Percentiles rank a stretch among this genome's conserved stretches.
These are phyloP conservation scores for Aspergillus steynii DNA, from an alignment of 495 filamentous ascomycete genomes.

Conservation along the genomic window DNA sequence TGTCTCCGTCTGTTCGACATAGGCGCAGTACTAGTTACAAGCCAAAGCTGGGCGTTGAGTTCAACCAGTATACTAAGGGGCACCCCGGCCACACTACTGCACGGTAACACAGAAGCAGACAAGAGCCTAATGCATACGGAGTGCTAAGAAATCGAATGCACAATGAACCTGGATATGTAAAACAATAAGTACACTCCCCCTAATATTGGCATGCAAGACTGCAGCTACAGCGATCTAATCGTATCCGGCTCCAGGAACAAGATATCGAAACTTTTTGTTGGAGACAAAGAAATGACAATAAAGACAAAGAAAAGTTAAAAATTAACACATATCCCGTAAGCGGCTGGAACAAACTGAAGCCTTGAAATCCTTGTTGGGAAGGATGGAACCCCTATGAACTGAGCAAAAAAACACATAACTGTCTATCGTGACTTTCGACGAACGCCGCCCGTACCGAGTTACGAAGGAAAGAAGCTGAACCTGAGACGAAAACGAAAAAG, in stretches of 20 bases:
- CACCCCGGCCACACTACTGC: neutral
- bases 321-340: slow-evolving; percentile 5
- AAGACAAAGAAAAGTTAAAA: slow-evolving; percentile 8
- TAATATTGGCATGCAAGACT: neutral
- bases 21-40: neutral
- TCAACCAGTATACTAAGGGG: neutral
- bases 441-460: slow-evolving; percentile 48
- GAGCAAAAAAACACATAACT: slow-evolving; percentile 26
- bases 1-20: neutral
- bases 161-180: neutral
- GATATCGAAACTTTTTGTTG: slow-evolving; percentile 7
- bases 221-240: slow-evolving; percentile 1
- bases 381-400: slow-evolving; percentile 19
- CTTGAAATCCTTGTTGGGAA: neutral
- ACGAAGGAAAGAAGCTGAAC: slow-evolving; percentile 33
- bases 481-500: slow-evolving; percentile 25
- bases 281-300: neutral
- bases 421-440: slow-evolving; percentile 46
- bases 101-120: neutral
- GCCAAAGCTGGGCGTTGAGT: neutral
- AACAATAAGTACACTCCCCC: neutral
- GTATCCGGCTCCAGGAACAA: neutral
- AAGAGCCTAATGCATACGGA: neutral
- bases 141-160: neutral
- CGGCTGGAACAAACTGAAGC: neutral